Base-by-base conservation (phyloP, 2,329 filamentous ascomycete species). In the Cordyceps pruinosa region DNA sequence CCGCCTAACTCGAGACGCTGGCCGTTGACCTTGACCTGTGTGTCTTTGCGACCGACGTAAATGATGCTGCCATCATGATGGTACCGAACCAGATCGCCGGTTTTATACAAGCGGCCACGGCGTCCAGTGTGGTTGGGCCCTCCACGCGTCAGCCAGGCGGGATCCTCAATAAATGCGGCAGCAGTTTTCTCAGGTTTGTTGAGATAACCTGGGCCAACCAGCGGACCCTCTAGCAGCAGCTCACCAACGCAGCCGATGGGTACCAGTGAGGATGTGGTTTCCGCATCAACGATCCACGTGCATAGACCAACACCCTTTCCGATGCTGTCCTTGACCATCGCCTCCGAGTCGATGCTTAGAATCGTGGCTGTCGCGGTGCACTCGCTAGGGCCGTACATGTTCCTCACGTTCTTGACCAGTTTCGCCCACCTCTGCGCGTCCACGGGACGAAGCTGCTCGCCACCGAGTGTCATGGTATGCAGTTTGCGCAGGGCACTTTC, bases 11-110 rank as follows among this genome's bases (percentile, higher is more conserved):
- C 82, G 56, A 79, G 69, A 55, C 78, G 65, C 57, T 75, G 81
- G 42, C 82, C 82, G 32, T 74, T 72, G 12, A 83, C 64, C 62
- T 83, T 83, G 45, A 82, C 72, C 63, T 82, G 79, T 0, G 71
- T 72, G 61, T 82, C 79, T 60, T 77, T 77, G 35, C 79, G 70
- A 45, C 77, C 78, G 53, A 77, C 61, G 51, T 70, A 75, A 0
- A 67, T 59, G 25, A 77, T 64, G 23, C 60, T 60, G 13, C 71
- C 70, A 56, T 75, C 66, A 1, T 50, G 39, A 44, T 66, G 56
- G 34, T 70, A 69, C n/a, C 60, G 47, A 9, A 60, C 61, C 21
- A 63, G 25, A 45, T 62, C 61, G 15, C 60, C 60, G 4, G 61
- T 62, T 19, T 48, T 47, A 28, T 63, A 63, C 23, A 62, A 39